phyloP scores from a whole-genome alignment of 176 grass and related monocot species.

The Carex parvula region DNA sequence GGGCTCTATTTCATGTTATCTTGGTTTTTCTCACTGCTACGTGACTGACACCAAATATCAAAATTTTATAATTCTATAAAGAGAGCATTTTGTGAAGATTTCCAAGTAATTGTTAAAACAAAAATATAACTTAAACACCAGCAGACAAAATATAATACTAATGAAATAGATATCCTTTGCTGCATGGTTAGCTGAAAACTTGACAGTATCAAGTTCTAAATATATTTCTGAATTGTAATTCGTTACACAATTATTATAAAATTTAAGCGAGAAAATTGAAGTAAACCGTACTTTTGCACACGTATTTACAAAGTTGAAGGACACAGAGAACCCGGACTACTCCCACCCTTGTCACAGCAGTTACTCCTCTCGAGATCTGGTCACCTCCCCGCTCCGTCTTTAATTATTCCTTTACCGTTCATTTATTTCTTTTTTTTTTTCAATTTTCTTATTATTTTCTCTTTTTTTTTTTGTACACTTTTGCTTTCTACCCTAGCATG shows the following conservation, averaged over 20 bases:
- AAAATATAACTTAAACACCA: not conserved
- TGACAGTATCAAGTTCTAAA: not conserved
- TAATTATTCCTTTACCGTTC: constrained; percentile 15
- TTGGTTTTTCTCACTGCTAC: too few relatives aligned
- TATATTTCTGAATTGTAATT: not conserved
- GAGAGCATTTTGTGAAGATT: not conserved
- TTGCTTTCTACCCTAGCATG: constrained; percentile 35
- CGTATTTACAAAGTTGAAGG: not conserved
- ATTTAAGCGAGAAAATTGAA: not conserved
- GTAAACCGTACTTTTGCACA: not conserved
- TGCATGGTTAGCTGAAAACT: not conserved
- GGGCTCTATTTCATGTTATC: not conserved
- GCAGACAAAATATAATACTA: not conserved
- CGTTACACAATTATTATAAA: not conserved
- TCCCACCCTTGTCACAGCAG: constrained; percentile 21
- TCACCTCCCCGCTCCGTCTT: constrained; percentile 16
- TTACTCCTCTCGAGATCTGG: constrained; percentile 31
- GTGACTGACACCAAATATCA: not conserved
- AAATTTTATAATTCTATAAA: not conserved
- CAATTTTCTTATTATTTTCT: too few relatives aligned
- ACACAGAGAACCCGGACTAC: not conserved
- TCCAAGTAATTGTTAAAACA: not conserved
- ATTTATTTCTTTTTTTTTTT: not conserved
- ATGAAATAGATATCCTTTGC: not conserved
- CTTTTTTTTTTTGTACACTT: not conserved